A percentile compares a stretch with the other conserved stretches of the same genome.
Evolutionary conservation across 768 basidiomycete genomes (phyloP).

Genomic region (Lentinula lateritia): DNA sequence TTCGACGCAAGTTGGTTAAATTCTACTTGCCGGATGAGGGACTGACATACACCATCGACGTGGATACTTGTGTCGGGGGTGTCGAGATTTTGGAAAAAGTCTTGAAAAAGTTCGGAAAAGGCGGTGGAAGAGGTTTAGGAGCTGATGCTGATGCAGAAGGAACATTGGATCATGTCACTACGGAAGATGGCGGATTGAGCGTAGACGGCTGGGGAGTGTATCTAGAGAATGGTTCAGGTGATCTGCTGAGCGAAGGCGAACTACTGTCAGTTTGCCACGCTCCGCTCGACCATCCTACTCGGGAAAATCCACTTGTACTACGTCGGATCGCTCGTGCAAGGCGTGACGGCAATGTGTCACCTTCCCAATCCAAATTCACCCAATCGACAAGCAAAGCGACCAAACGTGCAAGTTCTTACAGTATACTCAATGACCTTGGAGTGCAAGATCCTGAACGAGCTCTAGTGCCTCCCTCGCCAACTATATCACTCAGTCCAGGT

Average conservation of each 20-base stretch:
- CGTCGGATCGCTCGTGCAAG: conserved; percentile 45
- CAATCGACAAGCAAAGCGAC: conserved; percentile 46
- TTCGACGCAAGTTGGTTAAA: conserved; percentile 82
- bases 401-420: conserved; percentile 92
- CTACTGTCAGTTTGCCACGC: conserved; percentile 81
- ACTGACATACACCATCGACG: conserved; percentile 71
- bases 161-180: conserved; percentile 51
- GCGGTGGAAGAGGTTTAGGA: conserved; percentile 29
- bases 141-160: conserved; percentile 28
- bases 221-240: conserved; percentile 59
- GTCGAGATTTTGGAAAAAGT: conserved; percentile 86
- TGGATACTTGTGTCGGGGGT: conserved; percentile 74
- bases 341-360: conserved; percentile 35
- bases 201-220: conserved; percentile 91
- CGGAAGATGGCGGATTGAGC: conserved; percentile 67
- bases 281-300: conserved; percentile 68
- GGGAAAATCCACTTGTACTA: conserved; percentile 75
- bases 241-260: conserved; percentile 76
- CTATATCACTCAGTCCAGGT: conserved; percentile 14
- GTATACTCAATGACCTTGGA: conserved; percentile 90
- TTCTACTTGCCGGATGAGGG: conserved; percentile 84
- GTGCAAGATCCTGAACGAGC: conserved; percentile 74
- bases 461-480: conserved; percentile 55
- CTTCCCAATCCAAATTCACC: conserved; percentile 19
- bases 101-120: conserved; percentile 84